Evolutionary conservation across 129 eudicot genomes (phyloP).

Genomic region (Cynara cardunculus): DNA sequence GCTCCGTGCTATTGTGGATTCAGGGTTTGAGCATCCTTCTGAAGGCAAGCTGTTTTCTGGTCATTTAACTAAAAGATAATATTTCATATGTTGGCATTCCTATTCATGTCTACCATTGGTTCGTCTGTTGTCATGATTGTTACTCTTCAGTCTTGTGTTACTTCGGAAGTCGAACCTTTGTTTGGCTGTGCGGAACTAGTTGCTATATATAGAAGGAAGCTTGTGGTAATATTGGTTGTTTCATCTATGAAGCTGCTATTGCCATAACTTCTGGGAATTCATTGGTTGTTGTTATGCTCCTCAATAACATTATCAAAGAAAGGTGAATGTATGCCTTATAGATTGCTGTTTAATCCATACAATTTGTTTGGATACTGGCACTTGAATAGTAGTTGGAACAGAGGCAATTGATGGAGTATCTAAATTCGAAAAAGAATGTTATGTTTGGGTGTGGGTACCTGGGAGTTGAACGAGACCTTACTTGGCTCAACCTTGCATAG

Average conservation of each 20-base stretch:
- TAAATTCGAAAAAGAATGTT: not conserved
- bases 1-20: conserved; percentile 83
- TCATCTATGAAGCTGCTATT: not conserved
- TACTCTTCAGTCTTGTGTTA: too few species aligned
- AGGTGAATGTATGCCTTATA: not conserved
- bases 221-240: not conserved
- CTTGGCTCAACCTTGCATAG: not conserved
- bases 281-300: not conserved
- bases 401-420: not conserved
- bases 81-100: not conserved
- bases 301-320: not conserved
- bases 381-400: not conserved
- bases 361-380: not conserved
- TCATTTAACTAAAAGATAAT: not conserved
- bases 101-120: not conserved
- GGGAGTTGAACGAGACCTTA: too few species aligned
- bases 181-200: not conserved
- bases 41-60: conserved; percentile 63
- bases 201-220: not conserved
- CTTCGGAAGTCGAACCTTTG: not conserved
- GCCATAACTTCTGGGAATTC: not conserved
- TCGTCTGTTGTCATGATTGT: not conserved
- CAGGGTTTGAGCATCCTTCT: conserved; percentile 92
- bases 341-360: not conserved
- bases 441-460: not conserved